Evolutionary conservation across 495 filamentous ascomycete species (phyloP).

Genomic region (Aspergillus bertholletiae): DNA sequence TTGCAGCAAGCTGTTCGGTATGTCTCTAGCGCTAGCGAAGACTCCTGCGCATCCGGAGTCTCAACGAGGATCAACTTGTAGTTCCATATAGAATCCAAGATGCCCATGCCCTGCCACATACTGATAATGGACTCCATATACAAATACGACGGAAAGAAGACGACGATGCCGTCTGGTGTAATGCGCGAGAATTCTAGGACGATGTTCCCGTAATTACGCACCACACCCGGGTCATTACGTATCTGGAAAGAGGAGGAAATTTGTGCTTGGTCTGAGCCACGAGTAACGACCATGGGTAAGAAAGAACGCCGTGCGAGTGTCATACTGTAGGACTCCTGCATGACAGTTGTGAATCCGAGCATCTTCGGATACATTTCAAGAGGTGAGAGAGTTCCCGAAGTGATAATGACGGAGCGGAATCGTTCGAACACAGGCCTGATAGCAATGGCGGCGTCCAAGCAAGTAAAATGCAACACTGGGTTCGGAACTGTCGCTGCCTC

Average conservation of each 20-base stretch:
- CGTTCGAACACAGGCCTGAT: slow-evolving; percentile 98
- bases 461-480: slow-evolving; percentile 92
- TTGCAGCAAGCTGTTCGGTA: slow-evolving; percentile 98
- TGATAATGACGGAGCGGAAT: slow-evolving; percentile 97
- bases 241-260: slow-evolving; percentile 91
- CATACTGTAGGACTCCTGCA: slow-evolving; percentile 97
- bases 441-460: slow-evolving; percentile 95
- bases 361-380: slow-evolving; percentile 99
- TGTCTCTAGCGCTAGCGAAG: slow-evolving; percentile 90
- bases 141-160: slow-evolving; percentile 97
- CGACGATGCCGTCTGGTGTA: slow-evolving; percentile 94
- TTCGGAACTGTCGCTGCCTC: slow-evolving; percentile 95
- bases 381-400: slow-evolving; percentile 94
- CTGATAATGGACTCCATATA: slow-evolving; percentile 99
- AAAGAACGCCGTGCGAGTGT: slow-evolving; percentile 94
- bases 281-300: slow-evolving; percentile 94
- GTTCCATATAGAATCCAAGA: slow-evolving; percentile 97
- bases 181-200: slow-evolving; percentile 91
- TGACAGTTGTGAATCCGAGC: slow-evolving; percentile 85
- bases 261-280: slow-evolving; percentile 88
- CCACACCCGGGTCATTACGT: slow-evolving; percentile 88
- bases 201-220: slow-evolving; percentile 91
- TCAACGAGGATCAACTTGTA: slow-evolving; percentile 98
- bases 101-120: slow-evolving; percentile 99
- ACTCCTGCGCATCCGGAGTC: slow-evolving; percentile 96